Evolutionary conservation across 352 stramenopile species (phyloP).

Genomic region (Phytopythium helicoides): DNA sequence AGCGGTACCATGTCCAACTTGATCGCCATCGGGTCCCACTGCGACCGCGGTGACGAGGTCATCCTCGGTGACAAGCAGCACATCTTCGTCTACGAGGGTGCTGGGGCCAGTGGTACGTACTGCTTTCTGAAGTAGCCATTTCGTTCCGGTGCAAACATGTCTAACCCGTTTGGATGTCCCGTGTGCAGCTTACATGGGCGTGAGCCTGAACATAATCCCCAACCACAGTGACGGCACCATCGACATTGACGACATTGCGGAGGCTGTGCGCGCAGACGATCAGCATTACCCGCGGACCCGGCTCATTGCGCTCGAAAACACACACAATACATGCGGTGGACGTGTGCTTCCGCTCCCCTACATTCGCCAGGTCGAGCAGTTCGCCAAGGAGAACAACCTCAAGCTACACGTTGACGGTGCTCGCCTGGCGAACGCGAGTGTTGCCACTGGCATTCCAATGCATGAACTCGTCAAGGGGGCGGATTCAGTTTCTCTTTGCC

Average conservation of each 20-base stretch:
- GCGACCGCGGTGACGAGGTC: slow-evolving; percentile 86
- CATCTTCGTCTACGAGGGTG: slow-evolving; percentile 95
- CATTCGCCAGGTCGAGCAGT: slow-evolving; percentile 48
- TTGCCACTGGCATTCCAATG: slow-evolving; percentile 54
- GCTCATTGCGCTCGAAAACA: slow-evolving; percentile 95
- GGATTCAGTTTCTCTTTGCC: slow-evolving; percentile 90
- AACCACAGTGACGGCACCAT: slow-evolving; percentile 79
- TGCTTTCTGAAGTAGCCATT: background rate
- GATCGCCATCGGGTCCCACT: slow-evolving; percentile 90
- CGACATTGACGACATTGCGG: slow-evolving; percentile 58
- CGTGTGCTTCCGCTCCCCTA: slow-evolving; percentile 76
- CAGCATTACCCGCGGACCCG: slow-evolving; percentile 68
- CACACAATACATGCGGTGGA: slow-evolving; percentile 95
- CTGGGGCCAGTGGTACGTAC: slow-evolving; percentile 57
- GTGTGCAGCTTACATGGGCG: slow-evolving; percentile 68
- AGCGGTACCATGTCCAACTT: slow-evolving; percentile 97
- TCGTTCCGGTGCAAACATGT: background rate
- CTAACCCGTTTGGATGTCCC: no score
- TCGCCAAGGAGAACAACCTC: slow-evolving; percentile 64
- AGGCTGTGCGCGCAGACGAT: slow-evolving; percentile 56
- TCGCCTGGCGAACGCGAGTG: slow-evolving; percentile 91
- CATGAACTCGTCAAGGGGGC: slow-evolving; percentile 62
- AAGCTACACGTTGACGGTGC: slow-evolving; percentile 94
- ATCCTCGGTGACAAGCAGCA: slow-evolving; percentile 92
- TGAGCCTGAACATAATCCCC: slow-evolving; percentile 71